Conservation (phyloP, 495 filamentous ascomycete species). For the Daldinia bambusicola region DNA sequence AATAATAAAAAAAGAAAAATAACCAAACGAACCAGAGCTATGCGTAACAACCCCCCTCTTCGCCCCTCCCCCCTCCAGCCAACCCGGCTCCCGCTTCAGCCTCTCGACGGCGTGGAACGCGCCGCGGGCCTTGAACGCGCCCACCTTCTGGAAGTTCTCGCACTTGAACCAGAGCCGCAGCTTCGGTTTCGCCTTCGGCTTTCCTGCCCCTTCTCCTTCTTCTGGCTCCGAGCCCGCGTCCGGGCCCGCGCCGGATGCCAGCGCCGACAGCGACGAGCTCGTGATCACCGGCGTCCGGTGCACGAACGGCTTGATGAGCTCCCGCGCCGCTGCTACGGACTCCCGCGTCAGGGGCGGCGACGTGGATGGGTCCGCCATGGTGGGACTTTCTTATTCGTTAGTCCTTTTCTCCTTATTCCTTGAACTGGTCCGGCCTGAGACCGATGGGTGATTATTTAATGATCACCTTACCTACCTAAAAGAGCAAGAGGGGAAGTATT, state of each 20-base stretch:
- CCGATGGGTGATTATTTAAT: background rate
- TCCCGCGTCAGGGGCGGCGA: slow-evolving; percentile 71
- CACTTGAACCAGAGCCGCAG: slow-evolving; percentile 93
- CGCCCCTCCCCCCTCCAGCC: slow-evolving; percentile 60
- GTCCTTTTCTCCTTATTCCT: background rate
- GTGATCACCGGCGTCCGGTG: slow-evolving; percentile 88
- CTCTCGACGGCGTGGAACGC: slow-evolving; percentile 87
- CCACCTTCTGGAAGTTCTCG: slow-evolving; percentile 91
- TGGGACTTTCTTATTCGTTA: background rate
- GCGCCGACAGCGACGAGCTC: slow-evolving; percentile 71
- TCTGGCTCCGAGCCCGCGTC: background rate
- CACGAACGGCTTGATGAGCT: slow-evolving; percentile 77
- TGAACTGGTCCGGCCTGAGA: background rate
- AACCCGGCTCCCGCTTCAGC: slow-evolving; percentile 72
- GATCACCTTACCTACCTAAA: background rate
- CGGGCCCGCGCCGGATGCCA: slow-evolving; percentile 73
- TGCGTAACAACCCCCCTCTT: slow-evolving; percentile 87
- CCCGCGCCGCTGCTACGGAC: slow-evolving; percentile 75
- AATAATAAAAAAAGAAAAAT: slow-evolving; percentile 8
- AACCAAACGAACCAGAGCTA: slow-evolving; percentile 75
- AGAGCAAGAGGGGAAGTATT: background rate
- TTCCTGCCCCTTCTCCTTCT: no score
- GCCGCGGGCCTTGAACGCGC: slow-evolving; percentile 92
- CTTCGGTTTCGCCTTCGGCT: slow-evolving; percentile 61
- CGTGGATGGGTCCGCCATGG: slow-evolving; percentile 62